Evolutionary conservation across 2,329 filamentous ascomycete genomes (phyloP), one percentile per base, ranked within the genome.

Genomic region (Sporothrix curviconia): DNA sequence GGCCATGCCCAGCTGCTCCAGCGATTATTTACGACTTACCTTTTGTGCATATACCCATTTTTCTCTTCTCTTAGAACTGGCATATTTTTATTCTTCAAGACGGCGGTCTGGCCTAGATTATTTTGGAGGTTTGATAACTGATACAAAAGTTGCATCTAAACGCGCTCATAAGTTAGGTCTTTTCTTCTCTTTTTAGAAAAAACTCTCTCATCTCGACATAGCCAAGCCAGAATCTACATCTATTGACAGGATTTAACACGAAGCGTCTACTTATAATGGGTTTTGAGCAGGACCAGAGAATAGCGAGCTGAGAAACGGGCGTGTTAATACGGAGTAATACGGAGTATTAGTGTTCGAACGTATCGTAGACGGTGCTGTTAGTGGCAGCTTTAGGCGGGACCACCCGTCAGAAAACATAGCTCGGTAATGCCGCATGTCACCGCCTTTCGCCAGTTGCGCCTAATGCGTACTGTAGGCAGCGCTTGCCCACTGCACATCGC

Each of bases 21-120:
- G 30, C 40, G 32, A 30, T 47, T 55, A n/a, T n/a, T n/a, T n/a
- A n/a, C n/a, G n/a, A n/a, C 22, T 19, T 19, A 19, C 30, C 24
- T 55, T 47, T 55, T 39, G 19, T 47, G 32, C 30, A 40, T 22
- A 55, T 55, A 55, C 53, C 53, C 53, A 25, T 36, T 24, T 46
- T 55, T 25, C 40, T 37, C 40, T 46, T 54, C 39, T 54, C n/a
- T 17, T 36, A 53, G 25, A 42, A 43, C 17, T 5, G 24, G 50
- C 36, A 40, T 17, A 3, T 36, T 25, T 36, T 39, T n/a, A 15
- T 32, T 34, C 12, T 32, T 6, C 25, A 53, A 22, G n/a, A 37
- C 24, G 37, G 25, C n/a, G 25, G 37, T 17, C 22, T 22, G 40
- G 40, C 17, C 24, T 44, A 36, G 52, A 36, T 19, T 25, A 22